Evolutionary conservation across 2,329 filamentous ascomycete species (phyloP), one percentile per base, ranked within the genome.

Genomic region (Trichoderma afroharzianum): DNA sequence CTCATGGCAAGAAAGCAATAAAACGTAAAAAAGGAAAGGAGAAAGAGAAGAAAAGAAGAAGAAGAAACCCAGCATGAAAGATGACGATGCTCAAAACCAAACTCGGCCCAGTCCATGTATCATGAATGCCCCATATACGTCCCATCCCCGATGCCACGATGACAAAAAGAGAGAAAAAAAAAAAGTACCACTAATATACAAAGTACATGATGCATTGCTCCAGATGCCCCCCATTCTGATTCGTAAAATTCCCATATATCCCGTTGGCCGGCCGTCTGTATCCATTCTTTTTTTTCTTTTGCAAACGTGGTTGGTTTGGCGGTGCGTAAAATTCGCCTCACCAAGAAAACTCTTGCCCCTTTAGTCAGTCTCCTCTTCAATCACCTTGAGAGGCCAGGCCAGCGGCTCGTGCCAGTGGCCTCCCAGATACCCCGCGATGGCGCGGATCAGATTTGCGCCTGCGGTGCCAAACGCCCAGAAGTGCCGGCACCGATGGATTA

Each of bases 401-500:
- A 82, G 71, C 5, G 77, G 74, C 7, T 79, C 75, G n/a, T 76
- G 75, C 80, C 80, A 82, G 21, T 78, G 79, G 21, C 66, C 73
- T 3, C 81, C 80, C 2, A 82, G 72, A 61, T 81, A 76, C 18
- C 76, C 74, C 6, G 80, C 75, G 15, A 82, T 77, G 2, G 80
- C 76, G 2, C 76, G 74, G 33, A 82, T 76, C 47, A 82, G 59
- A 57, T 76, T 76, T 0, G 76, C 75, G 1, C 81, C 81, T 3
- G 77, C 77, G 63, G 77, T 76, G 6, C 77, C 80, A 73, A 84
- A 79, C 30, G 83, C 77, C 84, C 84, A 86, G 43, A 78, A 76
- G 5, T 75, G 72, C 9, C 81, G 77, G 53, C 79, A 82, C 15
- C 78, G 79, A 72, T 86, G 82, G n/a, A 87, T 77, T 55, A 87